Evolutionary conservation across 73 alveolate genomes (phyloP).

Genomic region (Paramecium tetraurelia): DNA sequence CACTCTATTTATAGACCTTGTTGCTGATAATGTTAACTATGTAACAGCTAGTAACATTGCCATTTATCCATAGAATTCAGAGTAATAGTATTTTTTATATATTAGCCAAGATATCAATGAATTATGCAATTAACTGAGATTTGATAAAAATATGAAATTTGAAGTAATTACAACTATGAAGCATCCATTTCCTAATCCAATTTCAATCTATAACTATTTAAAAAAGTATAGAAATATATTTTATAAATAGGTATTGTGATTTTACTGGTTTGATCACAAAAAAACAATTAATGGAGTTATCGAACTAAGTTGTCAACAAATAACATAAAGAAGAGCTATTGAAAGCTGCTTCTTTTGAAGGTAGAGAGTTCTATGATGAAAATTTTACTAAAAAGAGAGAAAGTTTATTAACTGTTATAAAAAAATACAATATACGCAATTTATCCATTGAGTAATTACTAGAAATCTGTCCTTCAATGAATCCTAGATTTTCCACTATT

Average conservation of each 20-base stretch:
- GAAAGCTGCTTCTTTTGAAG: constrained; percentile 55
- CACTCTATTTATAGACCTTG: constrained; percentile 52
- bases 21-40: constrained; percentile 57
- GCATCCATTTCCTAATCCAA: constrained; percentile 74
- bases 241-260: constrained; percentile 63
- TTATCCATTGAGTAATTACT: constrained; percentile 65
- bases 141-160: constrained; percentile 58
- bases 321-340: constrained; percentile 53
- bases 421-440: constrained; percentile 67
- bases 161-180: constrained; percentile 41
- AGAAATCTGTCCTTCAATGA: constrained; percentile 69
- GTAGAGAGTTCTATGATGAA: constrained; percentile 25
- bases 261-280: constrained; percentile 71
- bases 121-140: constrained; percentile 62
- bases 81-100: constrained; percentile 34
- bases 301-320: constrained; percentile 58
- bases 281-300: constrained; percentile 51
- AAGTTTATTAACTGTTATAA: constrained; percentile 63
- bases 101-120: constrained; percentile 56
- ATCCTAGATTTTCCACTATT: constrained; percentile 75
- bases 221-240: background rate
- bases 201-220: constrained; percentile 69
- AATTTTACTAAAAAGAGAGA: constrained; percentile 28
- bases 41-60: constrained; percentile 72
- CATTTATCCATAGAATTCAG: constrained; percentile 76